A percentile compares a stretch with the other conserved stretches of the same genome.
phyloP scores from a whole-genome alignment of 1,284 basidiomycete species.

The Amylostereum chailletii region DNA sequence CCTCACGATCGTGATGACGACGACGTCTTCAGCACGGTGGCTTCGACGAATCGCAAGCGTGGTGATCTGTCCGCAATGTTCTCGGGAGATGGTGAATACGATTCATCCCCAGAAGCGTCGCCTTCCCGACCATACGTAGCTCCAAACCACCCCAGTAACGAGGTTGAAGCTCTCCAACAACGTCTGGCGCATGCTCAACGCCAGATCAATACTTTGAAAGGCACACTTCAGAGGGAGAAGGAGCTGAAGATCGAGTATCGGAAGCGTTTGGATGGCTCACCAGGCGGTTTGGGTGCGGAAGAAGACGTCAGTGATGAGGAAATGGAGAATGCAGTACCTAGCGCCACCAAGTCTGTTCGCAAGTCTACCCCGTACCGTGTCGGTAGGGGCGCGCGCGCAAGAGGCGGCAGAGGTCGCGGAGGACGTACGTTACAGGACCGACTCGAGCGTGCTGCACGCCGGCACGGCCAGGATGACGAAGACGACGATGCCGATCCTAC shows the following conservation, averaged over 20 bases:
- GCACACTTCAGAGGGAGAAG: slow-evolving; percentile 72
- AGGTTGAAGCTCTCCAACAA: slow-evolving; percentile 73
- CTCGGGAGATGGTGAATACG: slow-evolving; percentile 40
- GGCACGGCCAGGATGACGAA: slow-evolving; percentile 42
- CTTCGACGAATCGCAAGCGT: slow-evolving; percentile 52
- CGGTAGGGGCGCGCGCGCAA: slow-evolving; percentile 22
- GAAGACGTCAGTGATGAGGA: slow-evolving; percentile 36
- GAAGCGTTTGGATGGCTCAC: slow-evolving; percentile 31
- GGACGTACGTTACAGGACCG: slow-evolving; percentile 53
- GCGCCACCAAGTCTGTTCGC: slow-evolving; percentile 7
- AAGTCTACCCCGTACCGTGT: slow-evolving; percentile 28
- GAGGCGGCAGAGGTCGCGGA: slow-evolving; percentile 36
- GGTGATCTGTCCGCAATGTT: slow-evolving; percentile 47
- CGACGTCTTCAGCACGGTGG: slow-evolving; percentile 58
- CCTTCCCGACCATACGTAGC: slow-evolving; percentile 52
- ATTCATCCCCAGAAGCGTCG: slow-evolving; percentile 56
- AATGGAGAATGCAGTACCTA: slow-evolving; percentile 19
- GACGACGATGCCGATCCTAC: slow-evolving; percentile 27
- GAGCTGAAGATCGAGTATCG: slow-evolving; percentile 63
- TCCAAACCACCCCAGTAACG: slow-evolving; percentile 66
- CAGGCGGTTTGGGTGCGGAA: slow-evolving; percentile 27
- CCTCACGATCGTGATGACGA: slow-evolving; percentile 56
- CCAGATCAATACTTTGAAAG: slow-evolving; percentile 73
- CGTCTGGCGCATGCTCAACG: slow-evolving; percentile 75
- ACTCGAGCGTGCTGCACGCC: slow-evolving; percentile 47